These are phyloP conservation scores for Fragilariopsis cylindrus DNA, from an alignment of 108 stramenopile species.

Conservation along the genomic window DNA sequence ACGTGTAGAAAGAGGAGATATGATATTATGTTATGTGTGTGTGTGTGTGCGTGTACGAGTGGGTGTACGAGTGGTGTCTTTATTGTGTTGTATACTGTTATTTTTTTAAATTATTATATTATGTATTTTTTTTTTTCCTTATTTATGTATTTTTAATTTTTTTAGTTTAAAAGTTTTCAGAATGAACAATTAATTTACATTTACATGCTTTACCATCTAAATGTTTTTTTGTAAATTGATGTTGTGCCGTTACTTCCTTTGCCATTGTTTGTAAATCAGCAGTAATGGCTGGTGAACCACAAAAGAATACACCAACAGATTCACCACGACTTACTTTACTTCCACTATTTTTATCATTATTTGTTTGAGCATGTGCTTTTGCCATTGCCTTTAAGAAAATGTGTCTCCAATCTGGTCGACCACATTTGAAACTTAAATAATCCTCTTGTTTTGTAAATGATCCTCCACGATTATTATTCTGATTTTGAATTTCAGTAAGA, in stretches of 20 bases:
- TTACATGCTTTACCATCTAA: constrained; percentile 8
- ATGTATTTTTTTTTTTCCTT: too few relatives aligned
- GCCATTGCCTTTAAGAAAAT: constrained; percentile 11
- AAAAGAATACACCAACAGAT: constrained; percentile 26
- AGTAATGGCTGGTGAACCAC: constrained; percentile 21
- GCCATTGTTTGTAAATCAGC: constrained; percentile 14
- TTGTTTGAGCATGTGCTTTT: constrained; percentile 14
- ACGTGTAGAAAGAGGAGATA: too few relatives aligned
- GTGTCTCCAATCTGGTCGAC: constrained; percentile 14
- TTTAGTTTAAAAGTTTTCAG: constrained; percentile 22
- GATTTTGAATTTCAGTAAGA: too few relatives aligned
- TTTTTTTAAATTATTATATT: too few relatives aligned
- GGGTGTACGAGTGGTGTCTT: too few relatives aligned
- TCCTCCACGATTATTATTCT: too few relatives aligned
- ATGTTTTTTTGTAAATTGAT: not conserved
- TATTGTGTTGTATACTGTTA: too few relatives aligned
- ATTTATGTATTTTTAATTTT: too few relatives aligned
- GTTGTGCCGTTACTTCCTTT: constrained; percentile 19
- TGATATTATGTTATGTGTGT: too few relatives aligned
- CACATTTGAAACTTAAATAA: not conserved
- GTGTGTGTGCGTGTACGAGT: too few relatives aligned
- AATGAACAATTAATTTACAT: constrained; percentile 22
- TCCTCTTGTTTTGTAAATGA: too few relatives aligned
- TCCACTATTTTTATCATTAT: not conserved
- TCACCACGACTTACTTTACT: not conserved